phyloP scores from a whole-genome alignment of 768 basidiomycete genomes.

The Pulveroboletus sp. region DNA sequence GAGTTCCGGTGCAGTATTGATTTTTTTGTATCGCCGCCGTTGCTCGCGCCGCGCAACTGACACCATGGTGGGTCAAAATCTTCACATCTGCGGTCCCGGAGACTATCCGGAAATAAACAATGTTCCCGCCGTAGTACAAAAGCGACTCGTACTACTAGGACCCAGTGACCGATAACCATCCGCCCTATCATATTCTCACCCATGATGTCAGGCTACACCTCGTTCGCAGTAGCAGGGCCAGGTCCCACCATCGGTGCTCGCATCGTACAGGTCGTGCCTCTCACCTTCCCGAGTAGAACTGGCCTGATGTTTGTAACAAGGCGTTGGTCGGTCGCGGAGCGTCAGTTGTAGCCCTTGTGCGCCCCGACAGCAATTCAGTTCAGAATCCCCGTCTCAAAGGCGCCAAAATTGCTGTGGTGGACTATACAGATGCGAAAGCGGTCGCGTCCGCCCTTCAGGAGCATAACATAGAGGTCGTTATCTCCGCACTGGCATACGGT shows the following conservation, averaged over 20 bases:
- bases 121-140: slow-evolving; percentile 1
- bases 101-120: slow-evolving; percentile 3
- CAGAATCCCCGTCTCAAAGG: slow-evolving; percentile 22
- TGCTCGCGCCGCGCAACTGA: no score
- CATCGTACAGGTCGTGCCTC: slow-evolving; percentile 24
- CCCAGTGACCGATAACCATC: background rate
- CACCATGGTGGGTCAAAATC: no score
- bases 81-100: background rate
- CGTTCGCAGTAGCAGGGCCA: slow-evolving; percentile 36
- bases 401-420: slow-evolving; percentile 26
- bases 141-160: background rate
- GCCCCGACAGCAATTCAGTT: slow-evolving; percentile 19
- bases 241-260: slow-evolving; percentile 35
- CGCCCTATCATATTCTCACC: background rate
- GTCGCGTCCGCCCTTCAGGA: slow-evolving; percentile 28
- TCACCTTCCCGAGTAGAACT: background rate
- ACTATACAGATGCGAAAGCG: slow-evolving; percentile 24
- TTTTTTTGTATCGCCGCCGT: no score
- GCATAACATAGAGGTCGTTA: slow-evolving; percentile 33
- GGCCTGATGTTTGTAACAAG: slow-evolving; percentile 9
- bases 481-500: slow-evolving; percentile 32
- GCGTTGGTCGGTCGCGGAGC: slow-evolving; percentile 18
- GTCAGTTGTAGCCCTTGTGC: slow-evolving; percentile 26
- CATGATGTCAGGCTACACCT: slow-evolving; percentile 28
- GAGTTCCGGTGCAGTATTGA: no score